phyloP scores from a whole-genome alignment of 2,329 filamentous ascomycete genomes.

The Ophiostoma novo-ulmi region DNA sequence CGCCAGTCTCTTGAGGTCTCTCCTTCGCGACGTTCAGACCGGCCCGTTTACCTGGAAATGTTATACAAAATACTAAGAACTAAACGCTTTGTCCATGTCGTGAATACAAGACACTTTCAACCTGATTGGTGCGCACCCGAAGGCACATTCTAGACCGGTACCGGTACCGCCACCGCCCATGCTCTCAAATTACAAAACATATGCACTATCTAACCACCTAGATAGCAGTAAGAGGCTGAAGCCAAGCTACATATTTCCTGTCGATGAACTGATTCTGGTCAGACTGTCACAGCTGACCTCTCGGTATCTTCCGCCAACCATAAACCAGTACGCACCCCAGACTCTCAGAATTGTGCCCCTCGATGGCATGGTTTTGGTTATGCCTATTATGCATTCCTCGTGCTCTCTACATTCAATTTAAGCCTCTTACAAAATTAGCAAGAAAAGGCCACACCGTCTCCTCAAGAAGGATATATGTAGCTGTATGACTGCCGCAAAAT shows the following conservation, averaged over 20 bases:
- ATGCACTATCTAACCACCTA: background rate
- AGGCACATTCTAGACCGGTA: background rate
- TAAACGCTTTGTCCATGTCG: background rate
- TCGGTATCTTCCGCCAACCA: background rate
- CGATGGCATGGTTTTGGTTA: background rate
- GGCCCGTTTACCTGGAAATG: background rate
- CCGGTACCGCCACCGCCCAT: background rate
- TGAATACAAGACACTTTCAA: background rate
- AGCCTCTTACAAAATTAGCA: background rate
- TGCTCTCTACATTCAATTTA: background rate
- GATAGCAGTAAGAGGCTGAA: background rate
- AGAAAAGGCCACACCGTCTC: background rate
- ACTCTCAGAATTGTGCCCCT: background rate
- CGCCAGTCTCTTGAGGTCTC: background rate
- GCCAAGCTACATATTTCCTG: background rate
- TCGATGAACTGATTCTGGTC: background rate
- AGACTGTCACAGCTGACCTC: background rate
- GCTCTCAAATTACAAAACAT: background rate
- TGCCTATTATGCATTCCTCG: background rate
- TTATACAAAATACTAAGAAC: background rate
- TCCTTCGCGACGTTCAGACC: background rate
- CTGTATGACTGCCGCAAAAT: too few species aligned
- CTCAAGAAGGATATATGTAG: too few species aligned
- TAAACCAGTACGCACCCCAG: background rate
- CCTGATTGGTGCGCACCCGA: background rate